These are phyloP conservation scores for Francoa sonchifolia DNA, from an alignment of 441 rosid genomes.

Conservation along the genomic window DNA sequence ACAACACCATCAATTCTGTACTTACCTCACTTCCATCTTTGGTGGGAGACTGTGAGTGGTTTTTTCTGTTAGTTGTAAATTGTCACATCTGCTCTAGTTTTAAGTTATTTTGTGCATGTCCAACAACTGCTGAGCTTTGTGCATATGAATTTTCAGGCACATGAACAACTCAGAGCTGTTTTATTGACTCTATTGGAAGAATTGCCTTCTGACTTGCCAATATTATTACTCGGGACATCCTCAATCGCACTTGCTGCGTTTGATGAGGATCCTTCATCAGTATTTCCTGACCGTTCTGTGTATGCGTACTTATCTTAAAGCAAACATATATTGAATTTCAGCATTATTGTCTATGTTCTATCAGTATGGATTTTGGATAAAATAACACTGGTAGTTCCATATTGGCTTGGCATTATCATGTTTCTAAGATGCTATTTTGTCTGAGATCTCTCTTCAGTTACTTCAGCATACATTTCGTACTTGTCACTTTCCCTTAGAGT, in stretches of 20 bases:
- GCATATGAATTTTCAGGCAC: conserved; percentile 56
- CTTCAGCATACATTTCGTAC: too few relatives aligned
- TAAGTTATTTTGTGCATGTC: too few relatives aligned
- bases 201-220: conserved; percentile 77
- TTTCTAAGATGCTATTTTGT: too few relatives aligned
- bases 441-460: too few relatives aligned
- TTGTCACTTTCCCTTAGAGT: too few relatives aligned
- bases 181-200: conserved; percentile 85
- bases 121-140: conserved; percentile 10
- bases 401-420: too few relatives aligned
- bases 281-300: conserved; percentile 67
- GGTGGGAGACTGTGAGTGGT: conserved; percentile 97
- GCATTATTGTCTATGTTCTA: too few relatives aligned
- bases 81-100: background rate
- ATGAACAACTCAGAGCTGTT: conserved; percentile 92
- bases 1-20: conserved; percentile 90
- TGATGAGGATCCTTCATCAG: conserved; percentile 36
- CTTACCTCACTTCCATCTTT: conserved; percentile 80
- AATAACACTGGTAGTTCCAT: too few relatives aligned
- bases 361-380: too few relatives aligned
- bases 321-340: conserved; percentile 4
- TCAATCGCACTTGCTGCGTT: conserved; percentile 34
- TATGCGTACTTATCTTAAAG: conserved; percentile 30
- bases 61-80: conserved; percentile 2
- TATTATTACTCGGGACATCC: conserved; percentile 79